Evolutionary conservation across 2,329 filamentous ascomycete species (phyloP), one percentile per base, ranked within the genome.

Genomic region (Scedosporium boydii): DNA sequence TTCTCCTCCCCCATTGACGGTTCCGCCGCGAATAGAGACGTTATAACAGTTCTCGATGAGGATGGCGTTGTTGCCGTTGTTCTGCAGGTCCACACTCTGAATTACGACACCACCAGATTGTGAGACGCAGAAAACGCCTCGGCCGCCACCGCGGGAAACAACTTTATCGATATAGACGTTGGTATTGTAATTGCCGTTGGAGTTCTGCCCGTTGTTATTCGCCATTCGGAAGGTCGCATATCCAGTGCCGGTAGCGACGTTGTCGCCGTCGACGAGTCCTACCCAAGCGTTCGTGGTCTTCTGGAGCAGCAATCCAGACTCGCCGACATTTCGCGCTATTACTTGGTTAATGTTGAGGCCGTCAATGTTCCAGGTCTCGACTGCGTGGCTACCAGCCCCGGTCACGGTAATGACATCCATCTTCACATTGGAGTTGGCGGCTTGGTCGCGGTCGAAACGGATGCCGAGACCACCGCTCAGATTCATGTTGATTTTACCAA

Each of bases 41-140:
- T 81, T 81, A 69, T 85, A 84, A 72, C 82, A 85, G 70, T 85
- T 85, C 74, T 85, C 82, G 29, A 85, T 80, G 1, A 85, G 73
- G 21, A 85, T 75, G 0, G 82, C 78, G 63, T 85, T 84, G 68
- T 81, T 82, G 0, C 77, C 82, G 58, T 83, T 85, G 65, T 73
- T 71, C 0, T 80, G 75, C 1, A 85, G 73, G 65, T 84, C 80
- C 18, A 84, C 71, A 4, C 65, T 73, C 7, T 69, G 70, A 62
- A 85, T 85, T 7, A 76, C 77, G 1, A 75, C 80, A n/a, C 72
- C 82, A 1, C 82, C 82, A 0, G 80, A 83, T 66, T 79, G 73
- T 0, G 80, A 83, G 1, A 85, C 82, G 62, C 82, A 85, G 70
- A 84, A 85, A 64, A 85, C 67, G 5, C 82, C 82, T 2, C 82